A percentile compares a stretch with the other conserved stretches of the same genome.
Evolutionary conservation across 2,329 filamentous ascomycete species (phyloP).

Genomic region (Cytospora leucostoma): DNA sequence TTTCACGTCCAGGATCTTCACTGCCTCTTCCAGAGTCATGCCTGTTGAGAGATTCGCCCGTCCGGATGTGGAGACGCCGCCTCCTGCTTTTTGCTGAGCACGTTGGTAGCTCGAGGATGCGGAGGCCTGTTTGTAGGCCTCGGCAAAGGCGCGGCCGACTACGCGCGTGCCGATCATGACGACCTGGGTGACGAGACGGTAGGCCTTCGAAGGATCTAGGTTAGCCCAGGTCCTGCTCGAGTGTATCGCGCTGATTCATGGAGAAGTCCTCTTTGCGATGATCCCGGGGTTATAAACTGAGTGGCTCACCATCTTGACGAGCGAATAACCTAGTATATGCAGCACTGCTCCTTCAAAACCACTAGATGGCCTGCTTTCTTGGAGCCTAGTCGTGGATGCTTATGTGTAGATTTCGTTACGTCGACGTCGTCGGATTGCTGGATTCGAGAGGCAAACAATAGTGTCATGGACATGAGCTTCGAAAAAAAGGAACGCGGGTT

Average conservation of each 20-base stretch:
- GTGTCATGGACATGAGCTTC: constrained; percentile 9
- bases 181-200: constrained; percentile 92
- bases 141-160: constrained; percentile 86
- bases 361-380: not conserved
- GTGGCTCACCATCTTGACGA: constrained; percentile 16
- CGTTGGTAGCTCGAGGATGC: constrained; percentile 82
- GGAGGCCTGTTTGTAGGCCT: constrained; percentile 94
- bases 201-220: constrained; percentile 61
- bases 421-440: not conserved
- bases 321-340: not conserved
- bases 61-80: constrained; percentile 42
- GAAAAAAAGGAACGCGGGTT: constrained; percentile 9
- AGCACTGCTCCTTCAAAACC: constrained; percentile 3
- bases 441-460: constrained; percentile 5
- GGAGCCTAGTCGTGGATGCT: not conserved
- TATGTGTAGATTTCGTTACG: not conserved
- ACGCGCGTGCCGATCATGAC: constrained; percentile 88
- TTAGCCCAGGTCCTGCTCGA: constrained; percentile 13
- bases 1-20: constrained; percentile 94
- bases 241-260: not conserved
- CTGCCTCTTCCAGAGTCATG: constrained; percentile 93
- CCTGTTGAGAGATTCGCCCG: constrained; percentile 58
- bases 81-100: constrained; percentile 64
- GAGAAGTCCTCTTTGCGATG: not conserved
- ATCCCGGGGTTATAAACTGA: not conserved